Conservation (phyloP, 192 early-diverging fungal species). For the Rhizophagus sp. region DNA sequence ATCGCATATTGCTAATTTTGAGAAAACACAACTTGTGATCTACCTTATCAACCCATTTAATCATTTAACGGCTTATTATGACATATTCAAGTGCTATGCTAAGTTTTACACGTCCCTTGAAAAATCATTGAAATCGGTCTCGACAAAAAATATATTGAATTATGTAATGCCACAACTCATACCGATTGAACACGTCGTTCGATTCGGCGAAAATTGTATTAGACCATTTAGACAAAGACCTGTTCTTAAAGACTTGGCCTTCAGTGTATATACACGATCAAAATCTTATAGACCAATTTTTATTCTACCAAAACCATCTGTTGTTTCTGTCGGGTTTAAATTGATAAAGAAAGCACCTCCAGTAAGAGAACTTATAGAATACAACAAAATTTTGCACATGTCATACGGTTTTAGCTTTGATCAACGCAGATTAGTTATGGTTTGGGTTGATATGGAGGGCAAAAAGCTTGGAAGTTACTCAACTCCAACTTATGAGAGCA, state of each 20-base stretch:
- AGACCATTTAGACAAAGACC: neutral
- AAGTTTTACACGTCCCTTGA: neutral
- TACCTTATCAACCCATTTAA: constrained; percentile 12
- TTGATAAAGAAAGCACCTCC: neutral
- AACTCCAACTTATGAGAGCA: neutral
- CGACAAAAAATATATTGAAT: neutral
- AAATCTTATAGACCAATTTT: constrained; percentile 7
- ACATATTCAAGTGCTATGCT: constrained; percentile 16
- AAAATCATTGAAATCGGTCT: neutral
- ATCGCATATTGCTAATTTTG: neutral
- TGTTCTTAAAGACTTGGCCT: constrained; percentile 5
- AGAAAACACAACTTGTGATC: constrained; percentile 1
- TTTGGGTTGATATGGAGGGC: constrained; percentile 18
- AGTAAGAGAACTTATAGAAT: neutral
- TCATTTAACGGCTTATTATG: constrained; percentile 4
- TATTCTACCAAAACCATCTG: constrained; percentile 4
- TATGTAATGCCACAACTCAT: constrained; percentile 9
- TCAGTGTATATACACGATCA: constrained; percentile 14
- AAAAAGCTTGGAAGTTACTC: neutral
- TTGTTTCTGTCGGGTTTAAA: neutral
- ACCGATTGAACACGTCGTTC: constrained; percentile 17
- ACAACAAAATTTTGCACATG: constrained; percentile 15
- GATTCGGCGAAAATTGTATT: neutral
- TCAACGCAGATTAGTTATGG: neutral
- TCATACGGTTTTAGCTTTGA: constrained; percentile 24